Conservation (phyloP, 2,329 filamentous ascomycete genomes). For the Aspergillus novoparasiticus region DNA sequence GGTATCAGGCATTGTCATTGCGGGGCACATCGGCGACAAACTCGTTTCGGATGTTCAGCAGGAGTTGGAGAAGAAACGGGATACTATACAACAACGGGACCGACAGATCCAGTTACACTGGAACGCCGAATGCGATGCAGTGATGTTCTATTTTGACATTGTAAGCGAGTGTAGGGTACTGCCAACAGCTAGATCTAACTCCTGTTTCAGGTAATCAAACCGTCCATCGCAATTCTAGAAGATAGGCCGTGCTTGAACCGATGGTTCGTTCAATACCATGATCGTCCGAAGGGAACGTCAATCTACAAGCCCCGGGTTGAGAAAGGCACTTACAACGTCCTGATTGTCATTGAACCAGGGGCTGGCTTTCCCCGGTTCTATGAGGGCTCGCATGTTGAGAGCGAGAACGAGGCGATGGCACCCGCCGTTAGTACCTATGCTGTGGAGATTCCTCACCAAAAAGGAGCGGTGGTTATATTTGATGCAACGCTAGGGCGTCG, state of each 20-base stretch:
- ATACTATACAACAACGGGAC: not conserved
- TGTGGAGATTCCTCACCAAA: not conserved
- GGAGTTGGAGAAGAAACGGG: not conserved
- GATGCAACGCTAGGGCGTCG: conserved; percentile 1
- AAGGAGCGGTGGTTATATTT: not conserved
- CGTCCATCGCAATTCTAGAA: not conserved
- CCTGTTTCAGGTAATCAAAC: not conserved
- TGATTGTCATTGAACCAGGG: not conserved
- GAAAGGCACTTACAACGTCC: conserved; percentile 1
- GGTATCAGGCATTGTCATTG: not conserved
- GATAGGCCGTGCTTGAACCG: not conserved
- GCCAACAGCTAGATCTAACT: not conserved
- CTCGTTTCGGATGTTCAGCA: not conserved
- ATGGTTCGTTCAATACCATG: not conserved
- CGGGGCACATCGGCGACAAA: not conserved
- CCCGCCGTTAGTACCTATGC: not conserved
- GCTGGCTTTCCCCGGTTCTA: not conserved
- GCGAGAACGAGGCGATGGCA: not conserved
- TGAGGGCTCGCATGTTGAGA: not conserved
- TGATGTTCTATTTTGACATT: not conserved
- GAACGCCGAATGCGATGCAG: not conserved
- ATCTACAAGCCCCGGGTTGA: not conserved
- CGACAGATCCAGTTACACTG: not conserved
- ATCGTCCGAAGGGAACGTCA: not conserved
- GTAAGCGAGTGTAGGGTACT: not conserved